Evolutionary conservation across 176 grass and related monocot genomes (phyloP).

Genomic region (Cymbopogon citratus): DNA sequence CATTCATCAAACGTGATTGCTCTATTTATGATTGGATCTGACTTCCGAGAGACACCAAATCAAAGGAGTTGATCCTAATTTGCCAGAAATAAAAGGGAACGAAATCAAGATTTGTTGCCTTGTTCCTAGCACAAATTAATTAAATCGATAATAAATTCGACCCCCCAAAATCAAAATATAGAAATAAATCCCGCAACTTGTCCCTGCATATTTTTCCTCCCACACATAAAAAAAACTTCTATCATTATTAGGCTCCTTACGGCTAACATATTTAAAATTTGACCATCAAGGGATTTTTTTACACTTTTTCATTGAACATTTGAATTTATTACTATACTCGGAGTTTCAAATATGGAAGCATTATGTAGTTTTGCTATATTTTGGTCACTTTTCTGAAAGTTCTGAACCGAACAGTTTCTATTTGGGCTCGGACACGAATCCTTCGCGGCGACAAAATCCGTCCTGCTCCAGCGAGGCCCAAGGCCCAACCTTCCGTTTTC

Average conservation of each 20-base stretch:
- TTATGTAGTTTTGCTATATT: too few relatives aligned
- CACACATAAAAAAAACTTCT: too few relatives aligned
- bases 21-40: background rate
- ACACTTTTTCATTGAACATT: too few relatives aligned
- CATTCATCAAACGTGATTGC: background rate
- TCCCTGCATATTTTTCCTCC: background rate
- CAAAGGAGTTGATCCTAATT: background rate
- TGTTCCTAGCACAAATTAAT: background rate
- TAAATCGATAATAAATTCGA: too few relatives aligned
- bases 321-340: too few relatives aligned
- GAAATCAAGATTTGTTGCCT: background rate
- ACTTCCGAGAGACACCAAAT: background rate
- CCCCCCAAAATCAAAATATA: background rate
- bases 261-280: too few relatives aligned
- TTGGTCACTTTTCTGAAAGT: too few relatives aligned
- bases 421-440: background rate
- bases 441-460: background rate
- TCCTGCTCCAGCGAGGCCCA: background rate
- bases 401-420: background rate
- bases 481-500: background rate
- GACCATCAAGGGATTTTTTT: too few relatives aligned
- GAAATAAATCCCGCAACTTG: too few relatives aligned
- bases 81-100: background rate
- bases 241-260: too few relatives aligned
- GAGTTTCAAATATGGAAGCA: too few relatives aligned